Conservation (phyloP, 2,329 filamentous ascomycete genomes). For the Phyllosticta citribraziliensis region DNA sequence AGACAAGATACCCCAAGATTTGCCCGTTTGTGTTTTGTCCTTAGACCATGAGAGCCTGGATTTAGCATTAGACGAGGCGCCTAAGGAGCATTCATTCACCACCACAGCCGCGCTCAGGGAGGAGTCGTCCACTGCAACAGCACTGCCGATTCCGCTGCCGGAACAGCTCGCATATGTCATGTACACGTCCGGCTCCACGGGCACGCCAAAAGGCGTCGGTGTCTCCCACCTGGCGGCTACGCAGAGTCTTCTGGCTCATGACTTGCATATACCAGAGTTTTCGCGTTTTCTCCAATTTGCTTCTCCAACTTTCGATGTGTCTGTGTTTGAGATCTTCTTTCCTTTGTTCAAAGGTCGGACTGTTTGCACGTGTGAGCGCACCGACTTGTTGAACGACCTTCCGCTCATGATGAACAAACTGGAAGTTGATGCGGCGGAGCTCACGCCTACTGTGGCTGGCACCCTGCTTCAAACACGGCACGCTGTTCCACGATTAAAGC, state of each 20-base stretch:
- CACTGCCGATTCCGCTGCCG: background rate
- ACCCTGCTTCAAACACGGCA: slow-evolving; percentile 61
- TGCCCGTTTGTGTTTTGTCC: slow-evolving; percentile 29
- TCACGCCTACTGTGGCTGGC: slow-evolving; percentile 79
- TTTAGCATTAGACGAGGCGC: background rate
- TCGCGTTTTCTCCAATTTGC: slow-evolving; percentile 82
- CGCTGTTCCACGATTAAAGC: slow-evolving; percentile 56
- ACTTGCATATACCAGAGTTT: slow-evolving; percentile 66
- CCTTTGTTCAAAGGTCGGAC: slow-evolving; percentile 65
- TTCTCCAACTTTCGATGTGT: slow-evolving; percentile 87
- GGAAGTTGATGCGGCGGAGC: slow-evolving; percentile 71
- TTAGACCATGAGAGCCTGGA: slow-evolving; percentile 24
- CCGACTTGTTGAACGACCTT: slow-evolving; percentile 64
- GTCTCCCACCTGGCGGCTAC: slow-evolving; percentile 72
- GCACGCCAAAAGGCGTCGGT: slow-evolving; percentile 76
- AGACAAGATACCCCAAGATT: slow-evolving; percentile 27
- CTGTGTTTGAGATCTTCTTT: slow-evolving; percentile 92
- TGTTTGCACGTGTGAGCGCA: slow-evolving; percentile 60
- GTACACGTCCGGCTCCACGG: slow-evolving; percentile 88
- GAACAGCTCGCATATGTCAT: slow-evolving; percentile 68
- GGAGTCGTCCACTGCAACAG: background rate
- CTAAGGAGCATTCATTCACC: too few species aligned
- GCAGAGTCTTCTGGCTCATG: slow-evolving; percentile 74
- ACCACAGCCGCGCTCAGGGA: too few species aligned
- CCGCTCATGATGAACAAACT: slow-evolving; percentile 54